A percentile compares a stretch with the other conserved stretches of the same genome.
These are phyloP conservation scores for Leccinellum albellum DNA, from an alignment of 768 basidiomycete genomes.

Conservation along the genomic window DNA sequence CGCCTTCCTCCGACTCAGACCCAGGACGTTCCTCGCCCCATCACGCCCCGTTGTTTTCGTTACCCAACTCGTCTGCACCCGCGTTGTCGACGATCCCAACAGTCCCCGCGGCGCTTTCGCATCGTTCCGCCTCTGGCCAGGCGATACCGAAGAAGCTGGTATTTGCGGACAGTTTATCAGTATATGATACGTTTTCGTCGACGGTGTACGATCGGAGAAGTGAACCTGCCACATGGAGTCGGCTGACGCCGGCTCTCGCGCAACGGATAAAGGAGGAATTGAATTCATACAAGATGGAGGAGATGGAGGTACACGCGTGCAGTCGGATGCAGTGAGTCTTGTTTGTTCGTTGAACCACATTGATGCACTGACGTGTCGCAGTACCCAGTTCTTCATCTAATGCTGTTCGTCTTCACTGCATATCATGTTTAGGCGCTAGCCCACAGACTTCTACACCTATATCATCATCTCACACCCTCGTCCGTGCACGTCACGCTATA, in stretches of 20 bases:
- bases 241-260: slow-evolving; percentile 89
- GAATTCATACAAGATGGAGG: slow-evolving; percentile 99
- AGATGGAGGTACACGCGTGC: slow-evolving; percentile 97
- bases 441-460: slow-evolving; percentile 26
- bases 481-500: slow-evolving; percentile 19
- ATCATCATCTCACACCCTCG: slow-evolving; percentile 17
- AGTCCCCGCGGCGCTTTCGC: slow-evolving; percentile 50
- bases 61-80: slow-evolving; percentile 89
- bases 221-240: slow-evolving; percentile 96
- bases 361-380: slow-evolving; percentile 27
- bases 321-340: slow-evolving; percentile 82
- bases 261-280: slow-evolving; percentile 98
- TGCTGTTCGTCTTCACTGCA: slow-evolving; percentile 22
- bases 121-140: slow-evolving; percentile 70
- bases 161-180: slow-evolving; percentile 89
- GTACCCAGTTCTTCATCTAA: slow-evolving; percentile 89
- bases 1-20: slow-evolving; percentile 36
- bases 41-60: slow-evolving; percentile 57
- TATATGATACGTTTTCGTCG: slow-evolving; percentile 95
- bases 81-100: slow-evolving; percentile 61
- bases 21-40: slow-evolving; percentile 35
- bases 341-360: background rate
- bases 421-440: slow-evolving; percentile 28
- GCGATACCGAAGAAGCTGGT: slow-evolving; percentile 74
- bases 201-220: slow-evolving; percentile 90